Conservation (phyloP, 1,284 basidiomycete genomes). For the Trametes pubescens region DNA sequence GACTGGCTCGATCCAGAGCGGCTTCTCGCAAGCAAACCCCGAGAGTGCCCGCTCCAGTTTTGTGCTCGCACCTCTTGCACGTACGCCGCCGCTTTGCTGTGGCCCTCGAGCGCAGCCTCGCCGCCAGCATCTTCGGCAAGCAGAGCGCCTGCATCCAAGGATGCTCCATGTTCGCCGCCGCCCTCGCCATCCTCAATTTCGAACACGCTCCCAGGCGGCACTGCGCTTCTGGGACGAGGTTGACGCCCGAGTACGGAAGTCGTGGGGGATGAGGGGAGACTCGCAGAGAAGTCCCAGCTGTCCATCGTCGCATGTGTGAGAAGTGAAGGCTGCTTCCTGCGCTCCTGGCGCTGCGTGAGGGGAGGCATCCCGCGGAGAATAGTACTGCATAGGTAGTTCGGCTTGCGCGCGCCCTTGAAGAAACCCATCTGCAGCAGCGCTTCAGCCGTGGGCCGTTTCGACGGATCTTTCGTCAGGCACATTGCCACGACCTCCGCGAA, state of each 20-base stretch:
- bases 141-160: neutral
- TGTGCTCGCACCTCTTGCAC: slow-evolving; percentile 29
- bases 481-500: slow-evolving; percentile 85
- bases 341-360: slow-evolving; percentile 73
- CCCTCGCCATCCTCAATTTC: slow-evolving; percentile 28
- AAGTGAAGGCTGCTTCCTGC: slow-evolving; percentile 53
- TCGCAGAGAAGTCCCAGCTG: slow-evolving; percentile 69
- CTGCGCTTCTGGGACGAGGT: slow-evolving; percentile 21
- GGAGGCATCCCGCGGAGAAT: slow-evolving; percentile 81
- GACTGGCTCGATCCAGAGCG: slow-evolving; percentile 32
- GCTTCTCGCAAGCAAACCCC: slow-evolving; percentile 13
- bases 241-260: slow-evolving; percentile 37
- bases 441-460: slow-evolving; percentile 79
- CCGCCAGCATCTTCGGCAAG: slow-evolving; percentile 8
- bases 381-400: slow-evolving; percentile 74
- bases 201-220: slow-evolving; percentile 27
- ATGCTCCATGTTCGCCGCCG: neutral
- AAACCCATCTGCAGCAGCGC: slow-evolving; percentile 83
- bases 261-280: slow-evolving; percentile 35
- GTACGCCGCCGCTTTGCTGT: slow-evolving; percentile 32
- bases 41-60: slow-evolving; percentile 14
- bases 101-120: slow-evolving; percentile 24
- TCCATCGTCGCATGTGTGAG: slow-evolving; percentile 59
- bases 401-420: slow-evolving; percentile 81
- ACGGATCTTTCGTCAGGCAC: slow-evolving; percentile 87